Evolutionary conservation across 805 yeast genomes (phyloP).

Genomic region (Kuraishia piskuri): DNA sequence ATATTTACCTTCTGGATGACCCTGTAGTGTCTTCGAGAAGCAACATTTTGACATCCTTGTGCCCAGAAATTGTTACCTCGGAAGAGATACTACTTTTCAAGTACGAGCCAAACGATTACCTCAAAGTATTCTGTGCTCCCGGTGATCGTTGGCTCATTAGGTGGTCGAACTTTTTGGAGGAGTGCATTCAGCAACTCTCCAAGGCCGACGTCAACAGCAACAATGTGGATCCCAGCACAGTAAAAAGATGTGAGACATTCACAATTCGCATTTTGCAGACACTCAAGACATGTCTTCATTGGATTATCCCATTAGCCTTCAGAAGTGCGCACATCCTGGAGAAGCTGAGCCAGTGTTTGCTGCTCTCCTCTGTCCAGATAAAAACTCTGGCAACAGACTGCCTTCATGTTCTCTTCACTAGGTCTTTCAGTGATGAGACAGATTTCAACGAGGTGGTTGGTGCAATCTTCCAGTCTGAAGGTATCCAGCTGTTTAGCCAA

Average conservation of each 20-base stretch:
- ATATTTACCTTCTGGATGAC: constrained; percentile 85
- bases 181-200: constrained; percentile 28
- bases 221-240: constrained; percentile 25
- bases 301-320: constrained; percentile 79
- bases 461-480: constrained; percentile 63
- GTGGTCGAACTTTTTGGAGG: constrained; percentile 54
- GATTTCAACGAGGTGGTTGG: constrained; percentile 80
- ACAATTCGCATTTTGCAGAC: constrained; percentile 69
- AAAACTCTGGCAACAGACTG: constrained; percentile 86
- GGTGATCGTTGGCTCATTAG: constrained; percentile 79
- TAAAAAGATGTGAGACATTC: constrained; percentile 22
- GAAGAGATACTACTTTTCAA: constrained; percentile 49
- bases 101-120: constrained; percentile 59
- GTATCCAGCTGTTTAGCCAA: constrained; percentile 57
- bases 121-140: constrained; percentile 57
- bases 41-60: constrained; percentile 67
- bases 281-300: constrained; percentile 81
- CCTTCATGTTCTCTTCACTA: constrained; percentile 77
- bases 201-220: constrained; percentile 25
- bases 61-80: constrained; percentile 78
- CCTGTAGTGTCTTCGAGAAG: constrained; percentile 79
- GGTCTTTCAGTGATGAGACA: constrained; percentile 54
- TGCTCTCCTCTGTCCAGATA: constrained; percentile 50
- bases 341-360: constrained; percentile 51
- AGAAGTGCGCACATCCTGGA: constrained; percentile 57